Evolutionary conservation across 257 asterid species (phyloP), one percentile per base, ranked within the genome.

Genomic region (Gynochthodes officinalis): DNA sequence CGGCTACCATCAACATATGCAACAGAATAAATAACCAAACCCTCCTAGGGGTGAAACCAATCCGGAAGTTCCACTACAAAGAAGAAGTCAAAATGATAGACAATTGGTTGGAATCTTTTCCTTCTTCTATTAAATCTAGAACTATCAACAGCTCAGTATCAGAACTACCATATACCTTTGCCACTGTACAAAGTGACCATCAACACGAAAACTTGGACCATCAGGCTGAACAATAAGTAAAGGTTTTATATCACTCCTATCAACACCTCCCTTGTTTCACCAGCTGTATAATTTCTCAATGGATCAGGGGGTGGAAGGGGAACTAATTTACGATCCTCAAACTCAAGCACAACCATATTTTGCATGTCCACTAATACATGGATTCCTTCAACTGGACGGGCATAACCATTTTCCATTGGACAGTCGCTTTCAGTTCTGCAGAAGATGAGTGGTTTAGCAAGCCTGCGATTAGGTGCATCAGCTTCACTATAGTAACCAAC

Each of bases 1-100:
- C 98, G 86, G 72, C 98, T 87, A 62, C 98, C 99, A 83, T 95
- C 99, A 77, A 90, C 84, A 78, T 95, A 95, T 77, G 98, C 99
- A 79, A 95, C 98, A 9, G 98, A 95, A 79, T 95, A 95, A 69
- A 95, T 91, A 76, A 95, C 92, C 87, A 95, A 76, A 74, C 99
- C 99, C 84, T 95, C 99, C 98, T 87, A 0, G 99, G 96, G 61
- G 99, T 91, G 84, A 95, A 95, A 62, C 99, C 98, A 72, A 95
- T 78, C 55, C 99, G 95, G 37, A 95, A 95, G 80, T 87, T 95
- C 98, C 99, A 95, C 99, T 94, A 88, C 67, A 80, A 43, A 81
- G 71, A 27, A 48, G 46, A 50, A 33, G 44, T 19, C 40, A 32
- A n/a, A 68, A 4, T 5, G 61, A 50, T 19, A 48, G 32, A 67